These are phyloP conservation scores for Penicillium ucsense DNA, from an alignment of 495 filamentous ascomycete genomes.

Conservation along the genomic window DNA sequence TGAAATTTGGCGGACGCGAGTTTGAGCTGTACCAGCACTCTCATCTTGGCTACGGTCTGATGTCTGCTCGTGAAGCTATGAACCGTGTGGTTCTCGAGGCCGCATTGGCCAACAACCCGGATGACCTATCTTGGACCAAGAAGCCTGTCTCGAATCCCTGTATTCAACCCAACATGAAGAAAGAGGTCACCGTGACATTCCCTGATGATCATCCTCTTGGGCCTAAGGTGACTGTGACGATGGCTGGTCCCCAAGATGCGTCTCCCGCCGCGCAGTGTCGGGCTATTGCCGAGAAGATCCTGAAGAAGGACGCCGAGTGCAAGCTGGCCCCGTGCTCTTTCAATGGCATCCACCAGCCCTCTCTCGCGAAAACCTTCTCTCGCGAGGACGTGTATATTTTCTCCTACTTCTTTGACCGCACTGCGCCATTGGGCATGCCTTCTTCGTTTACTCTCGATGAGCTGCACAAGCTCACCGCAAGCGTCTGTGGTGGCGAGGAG, in stretches of 20 bases:
- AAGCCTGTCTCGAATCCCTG: conserved; percentile 76
- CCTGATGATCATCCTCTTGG: conserved; percentile 52
- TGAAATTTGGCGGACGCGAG: conserved; percentile 80
- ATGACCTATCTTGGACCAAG: conserved; percentile 46
- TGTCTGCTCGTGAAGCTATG: conserved; percentile 81
- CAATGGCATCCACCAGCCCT: conserved; percentile 91
- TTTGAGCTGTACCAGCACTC: conserved; percentile 98
- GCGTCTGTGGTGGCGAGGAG: conserved; percentile 71
- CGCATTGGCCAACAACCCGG: conserved; percentile 39
- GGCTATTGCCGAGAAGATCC: conserved; percentile 75
- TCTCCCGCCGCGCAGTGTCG: conserved; percentile 80
- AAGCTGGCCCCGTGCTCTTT: conserved; percentile 86
- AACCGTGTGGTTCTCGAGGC: conserved; percentile 61
- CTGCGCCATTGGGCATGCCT: conserved; percentile 85
- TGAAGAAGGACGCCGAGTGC: conserved; percentile 80
- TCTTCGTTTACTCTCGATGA: conserved; percentile 86
- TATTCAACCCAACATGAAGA: conserved; percentile 68
- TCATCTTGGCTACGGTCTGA: conserved; percentile 93
- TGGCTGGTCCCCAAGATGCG: conserved; percentile 67
- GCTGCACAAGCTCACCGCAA: conserved; percentile 69
- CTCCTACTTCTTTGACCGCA: conserved; percentile 95
- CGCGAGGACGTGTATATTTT: conserved; percentile 91
- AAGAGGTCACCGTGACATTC: conserved; percentile 58
- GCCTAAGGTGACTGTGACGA: conserved; percentile 55
- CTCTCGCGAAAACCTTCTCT: conserved; percentile 84